Percentiles rank a stretch among this genome's conserved stretches.
phyloP scores from a whole-genome alignment of 108 stramenopile genomes.

The Nitzschia palea region DNA sequence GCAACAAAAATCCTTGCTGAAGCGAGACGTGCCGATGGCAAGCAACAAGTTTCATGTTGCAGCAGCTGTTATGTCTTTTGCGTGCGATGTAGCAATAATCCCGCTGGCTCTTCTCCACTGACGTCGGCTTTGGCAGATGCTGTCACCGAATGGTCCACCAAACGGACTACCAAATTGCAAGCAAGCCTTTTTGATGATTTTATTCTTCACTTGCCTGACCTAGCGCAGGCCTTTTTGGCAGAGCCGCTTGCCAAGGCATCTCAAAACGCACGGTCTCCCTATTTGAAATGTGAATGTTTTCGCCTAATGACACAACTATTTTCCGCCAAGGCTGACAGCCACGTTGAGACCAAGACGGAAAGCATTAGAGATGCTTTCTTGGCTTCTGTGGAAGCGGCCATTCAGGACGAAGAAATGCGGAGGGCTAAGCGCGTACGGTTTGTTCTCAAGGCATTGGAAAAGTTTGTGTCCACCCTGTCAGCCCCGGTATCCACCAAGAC shows the following conservation, averaged over 20 bases:
- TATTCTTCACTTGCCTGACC: slow-evolving; percentile 46
- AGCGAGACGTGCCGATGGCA: slow-evolving; percentile 35
- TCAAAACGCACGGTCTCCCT: slow-evolving; percentile 50
- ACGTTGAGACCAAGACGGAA: slow-evolving; percentile 9
- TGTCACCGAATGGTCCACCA: slow-evolving; percentile 73
- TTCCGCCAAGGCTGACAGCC: slow-evolving; percentile 13
- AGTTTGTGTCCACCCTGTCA: slow-evolving; percentile 36
- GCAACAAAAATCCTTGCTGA: slow-evolving; percentile 38
- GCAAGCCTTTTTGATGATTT: slow-evolving; percentile 70
- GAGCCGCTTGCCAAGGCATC: slow-evolving; percentile 47
- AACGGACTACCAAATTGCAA: slow-evolving; percentile 55
- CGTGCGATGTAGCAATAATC: slow-evolving; percentile 44
- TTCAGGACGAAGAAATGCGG: slow-evolving; percentile 54
- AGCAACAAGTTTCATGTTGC: slow-evolving; percentile 62
- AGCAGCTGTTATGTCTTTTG: slow-evolving; percentile 51
- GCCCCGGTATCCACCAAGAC: neutral
- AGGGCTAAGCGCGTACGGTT: slow-evolving; percentile 51
- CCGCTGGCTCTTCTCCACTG: slow-evolving; percentile 29
- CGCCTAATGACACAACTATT: slow-evolving; percentile 47
- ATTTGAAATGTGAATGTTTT: slow-evolving; percentile 67
- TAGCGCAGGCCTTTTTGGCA: slow-evolving; percentile 42
- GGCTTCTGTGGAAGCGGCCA: slow-evolving; percentile 15
- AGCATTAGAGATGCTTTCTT: slow-evolving; percentile 10
- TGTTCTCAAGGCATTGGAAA: slow-evolving; percentile 51
- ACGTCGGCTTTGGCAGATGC: slow-evolving; percentile 20